Base-by-base conservation (phyloP, 2,329 filamentous ascomycete species). In the Alternaria novae-zelandiae region DNA sequence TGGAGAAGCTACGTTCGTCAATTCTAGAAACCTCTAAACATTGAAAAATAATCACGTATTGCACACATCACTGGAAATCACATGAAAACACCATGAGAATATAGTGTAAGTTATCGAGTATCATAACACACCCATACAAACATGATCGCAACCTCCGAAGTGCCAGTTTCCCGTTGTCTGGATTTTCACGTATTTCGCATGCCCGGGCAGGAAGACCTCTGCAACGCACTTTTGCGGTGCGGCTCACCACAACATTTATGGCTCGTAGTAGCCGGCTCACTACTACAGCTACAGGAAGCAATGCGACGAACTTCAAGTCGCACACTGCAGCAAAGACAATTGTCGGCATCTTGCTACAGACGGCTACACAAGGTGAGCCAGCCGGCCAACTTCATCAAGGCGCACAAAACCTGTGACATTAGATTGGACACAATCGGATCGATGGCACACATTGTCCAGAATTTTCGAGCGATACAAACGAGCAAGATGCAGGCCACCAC, bases 11-110 rank as follows among this genome's bases (percentile, higher is more conserved):
- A 51, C 28, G 15, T 28, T 44, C 28, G 46, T n/a, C n/a, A 26
- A 15, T 56, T 56, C 54, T 56, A 47, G 54, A 56, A 56, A 56
- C 43, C 26, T 56, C 54, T 17, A 44, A 54, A 28, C 53, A 15
- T 23, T n/a, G 10, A 9, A 53, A 9, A 10, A 53, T 41, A 15
- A 32, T 25, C 21, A 21, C 30, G 20, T 20, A 23, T 23, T 10
- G 20, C 49, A 28, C 28, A 25, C 49, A 23, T 41, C 30, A 36
- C 20, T 53, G 9, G 20, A 41, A 17, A 17, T 6, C 32, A 36
- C 32, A 36, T 36, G 32, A n/a, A 36, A 36, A 36, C 32, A 36
- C 32, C 15, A 36, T 36, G 32, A 36, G 32, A 36, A 36, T 36
- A 36, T n/a, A 36, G 15, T 36, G 4, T 36, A n/a, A 36, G 4